Evolutionary conservation across 2,329 filamentous ascomycete species (phyloP).

Genomic region (Fusarium concolor): DNA sequence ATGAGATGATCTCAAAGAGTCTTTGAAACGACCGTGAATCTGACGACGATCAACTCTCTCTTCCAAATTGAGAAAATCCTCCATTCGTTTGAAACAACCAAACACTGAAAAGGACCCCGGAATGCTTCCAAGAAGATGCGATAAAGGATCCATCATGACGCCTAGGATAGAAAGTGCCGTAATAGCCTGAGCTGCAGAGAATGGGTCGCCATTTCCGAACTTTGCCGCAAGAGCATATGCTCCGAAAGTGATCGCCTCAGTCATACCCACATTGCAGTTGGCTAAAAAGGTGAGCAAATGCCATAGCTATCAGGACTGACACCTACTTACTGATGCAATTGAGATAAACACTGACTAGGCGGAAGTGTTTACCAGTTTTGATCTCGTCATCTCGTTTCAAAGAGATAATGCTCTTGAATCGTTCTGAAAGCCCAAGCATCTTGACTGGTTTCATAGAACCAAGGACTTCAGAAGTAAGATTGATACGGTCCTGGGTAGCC

Average conservation of each 20-base stretch:
- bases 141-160: conserved; percentile 47
- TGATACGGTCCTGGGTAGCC: conserved; percentile 50
- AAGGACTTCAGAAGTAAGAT: conserved; percentile 49
- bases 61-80: conserved; percentile 45
- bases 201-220: conserved; percentile 38
- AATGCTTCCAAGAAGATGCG: conserved; percentile 43
- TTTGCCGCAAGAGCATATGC: conserved; percentile 48
- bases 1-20: background rate
- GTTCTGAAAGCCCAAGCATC: conserved; percentile 49
- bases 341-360: conserved; percentile 43
- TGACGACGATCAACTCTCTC: conserved; percentile 44
- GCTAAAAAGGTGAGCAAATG: conserved; percentile 19
- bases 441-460: conserved; percentile 51
- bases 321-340: conserved; percentile 45
- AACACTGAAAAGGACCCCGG: conserved; percentile 44
- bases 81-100: conserved; percentile 49
- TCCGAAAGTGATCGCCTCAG: conserved; percentile 48
- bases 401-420: conserved; percentile 41
- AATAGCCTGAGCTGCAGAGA: conserved; percentile 49
- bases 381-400: conserved; percentile 46
- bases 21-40: conserved; percentile 9
- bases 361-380: conserved; percentile 41
- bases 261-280: conserved; percentile 45
- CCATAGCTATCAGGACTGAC: background rate
- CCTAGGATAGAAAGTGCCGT: conserved; percentile 48